Evolutionary conservation across 345 rosid genomes (phyloP).

Genomic region (Eutrema japonicum): DNA sequence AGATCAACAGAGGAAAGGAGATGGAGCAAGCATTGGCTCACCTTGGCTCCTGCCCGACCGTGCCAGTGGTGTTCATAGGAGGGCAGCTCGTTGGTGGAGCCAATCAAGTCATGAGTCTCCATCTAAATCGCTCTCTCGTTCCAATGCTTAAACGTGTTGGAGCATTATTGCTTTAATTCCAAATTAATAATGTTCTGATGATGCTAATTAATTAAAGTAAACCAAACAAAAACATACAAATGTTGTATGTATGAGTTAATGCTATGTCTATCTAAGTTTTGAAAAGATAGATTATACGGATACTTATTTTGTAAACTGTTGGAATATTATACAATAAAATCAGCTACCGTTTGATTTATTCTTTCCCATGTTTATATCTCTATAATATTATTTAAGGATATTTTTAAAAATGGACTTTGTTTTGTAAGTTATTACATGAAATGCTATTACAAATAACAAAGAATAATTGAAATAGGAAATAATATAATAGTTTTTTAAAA

Average conservation of each 20-base stretch:
- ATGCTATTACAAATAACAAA: too few relatives aligned
- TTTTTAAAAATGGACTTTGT: too few relatives aligned
- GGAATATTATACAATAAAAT: not conserved
- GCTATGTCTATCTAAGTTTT: slow-evolving; percentile 11
- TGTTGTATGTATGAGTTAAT: not conserved
- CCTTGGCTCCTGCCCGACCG: slow-evolving; percentile 68
- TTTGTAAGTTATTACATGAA: too few relatives aligned
- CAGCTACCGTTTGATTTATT: not conserved
- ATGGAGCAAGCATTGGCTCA: slow-evolving; percentile 72
- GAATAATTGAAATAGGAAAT: too few relatives aligned
- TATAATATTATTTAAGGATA: too few relatives aligned
- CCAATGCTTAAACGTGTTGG: slow-evolving; percentile 74
- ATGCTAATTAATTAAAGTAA: not conserved
- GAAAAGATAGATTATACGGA: not conserved
- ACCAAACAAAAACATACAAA: not conserved
- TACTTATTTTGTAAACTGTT: not conserved
- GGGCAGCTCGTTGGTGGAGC: slow-evolving; percentile 86
- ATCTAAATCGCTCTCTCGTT: slow-evolving; percentile 70
- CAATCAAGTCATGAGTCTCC: slow-evolving; percentile 82
- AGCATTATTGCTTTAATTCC: slow-evolving; percentile 71
- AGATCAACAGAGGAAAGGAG: slow-evolving; percentile 63
- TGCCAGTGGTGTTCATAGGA: slow-evolving; percentile 80
- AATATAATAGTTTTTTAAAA: too few relatives aligned
- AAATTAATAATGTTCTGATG: too few relatives aligned
- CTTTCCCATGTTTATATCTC: slow-evolving; percentile 4